These are phyloP conservation scores for Spongiforma sp. DNA, from an alignment of 1,284 basidiomycete genomes.

Conservation along the genomic window DNA sequence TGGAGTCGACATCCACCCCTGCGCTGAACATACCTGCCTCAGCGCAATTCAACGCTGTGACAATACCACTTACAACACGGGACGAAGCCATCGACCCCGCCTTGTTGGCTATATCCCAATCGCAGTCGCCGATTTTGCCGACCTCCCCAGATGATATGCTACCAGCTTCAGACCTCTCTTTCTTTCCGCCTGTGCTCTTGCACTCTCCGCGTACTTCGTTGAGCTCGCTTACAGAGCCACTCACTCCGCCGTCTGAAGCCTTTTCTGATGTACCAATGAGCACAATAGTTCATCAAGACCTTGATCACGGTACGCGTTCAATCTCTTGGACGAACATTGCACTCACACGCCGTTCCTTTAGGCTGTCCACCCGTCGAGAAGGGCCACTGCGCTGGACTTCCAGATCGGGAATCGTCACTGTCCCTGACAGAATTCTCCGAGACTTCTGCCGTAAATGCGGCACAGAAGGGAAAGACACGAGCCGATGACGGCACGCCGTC, in stretches of 20 bases:
- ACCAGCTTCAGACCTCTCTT: constrained; percentile 6
- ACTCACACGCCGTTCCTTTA: constrained; percentile 10
- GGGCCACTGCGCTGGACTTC: not conserved
- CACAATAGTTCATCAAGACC: constrained; percentile 4
- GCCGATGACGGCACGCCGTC: constrained; percentile 8
- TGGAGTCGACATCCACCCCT: constrained; percentile 1
- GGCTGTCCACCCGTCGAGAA: constrained; percentile 3
- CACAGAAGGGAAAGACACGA: constrained; percentile 30
- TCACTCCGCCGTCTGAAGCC: constrained; percentile 34
- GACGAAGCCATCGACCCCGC: constrained; percentile 44
- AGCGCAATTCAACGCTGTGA: not conserved
- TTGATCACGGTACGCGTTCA: constrained; percentile 16
- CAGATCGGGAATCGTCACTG: not conserved
- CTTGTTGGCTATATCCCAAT: constrained; percentile 35
- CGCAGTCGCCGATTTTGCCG: constrained; percentile 3
- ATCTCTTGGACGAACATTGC: not conserved
- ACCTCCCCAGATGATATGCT: constrained; percentile 1
- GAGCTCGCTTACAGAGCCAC: constrained; percentile 41
- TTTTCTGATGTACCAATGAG: constrained; percentile 16
- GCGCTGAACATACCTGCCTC: not conserved
- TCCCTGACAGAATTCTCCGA: constrained; percentile 3
- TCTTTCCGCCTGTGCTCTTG: constrained; percentile 32
- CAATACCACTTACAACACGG: constrained; percentile 1
- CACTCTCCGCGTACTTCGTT: constrained; percentile 43
- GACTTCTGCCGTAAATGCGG: not conserved